phyloP scores from a whole-genome alignment of 345 rosid genomes.

The Gossypium anomalum region DNA sequence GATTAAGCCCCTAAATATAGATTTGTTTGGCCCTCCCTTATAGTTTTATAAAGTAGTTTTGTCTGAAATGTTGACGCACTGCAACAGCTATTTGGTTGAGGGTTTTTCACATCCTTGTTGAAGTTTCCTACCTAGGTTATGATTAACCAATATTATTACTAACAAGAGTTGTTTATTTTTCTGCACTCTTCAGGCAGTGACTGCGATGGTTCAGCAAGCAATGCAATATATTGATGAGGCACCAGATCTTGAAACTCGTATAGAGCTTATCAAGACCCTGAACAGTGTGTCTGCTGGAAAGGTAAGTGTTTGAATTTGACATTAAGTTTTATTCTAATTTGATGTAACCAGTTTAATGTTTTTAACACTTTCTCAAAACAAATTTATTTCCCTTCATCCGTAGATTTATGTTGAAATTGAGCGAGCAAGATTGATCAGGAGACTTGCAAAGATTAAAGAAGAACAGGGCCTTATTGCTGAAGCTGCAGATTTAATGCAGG shows the following conservation, averaged over 20 bases:
- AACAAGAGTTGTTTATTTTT: neutral
- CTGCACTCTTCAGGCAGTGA: constrained; percentile 71
- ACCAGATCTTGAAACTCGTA: constrained; percentile 81
- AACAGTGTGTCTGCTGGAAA: constrained; percentile 88
- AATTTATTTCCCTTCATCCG: neutral
- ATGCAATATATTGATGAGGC: constrained; percentile 94
- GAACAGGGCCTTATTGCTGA: constrained; percentile 79
- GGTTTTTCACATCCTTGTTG: neutral
- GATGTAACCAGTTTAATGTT: neutral
- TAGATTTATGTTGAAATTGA: constrained; percentile 96
- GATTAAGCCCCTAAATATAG: neutral
- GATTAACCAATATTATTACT: neutral
- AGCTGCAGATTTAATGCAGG: constrained; percentile 99
- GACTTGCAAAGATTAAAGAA: constrained; percentile 91
- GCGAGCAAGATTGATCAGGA: constrained; percentile 85
- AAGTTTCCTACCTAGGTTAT: neutral
- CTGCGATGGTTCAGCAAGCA: constrained; percentile 98
- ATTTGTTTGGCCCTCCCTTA: neutral
- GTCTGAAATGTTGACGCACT: neutral
- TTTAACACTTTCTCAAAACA: neutral
- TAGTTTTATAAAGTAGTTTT: neutral
- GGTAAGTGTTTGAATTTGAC: constrained; percentile 33
- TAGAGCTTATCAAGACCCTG: constrained; percentile 80
- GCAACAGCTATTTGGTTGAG: neutral
- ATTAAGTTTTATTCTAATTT: constrained; percentile 3